phyloP scores from a whole-genome alignment of 306 rosid species.

The Cercis canadensis region DNA sequence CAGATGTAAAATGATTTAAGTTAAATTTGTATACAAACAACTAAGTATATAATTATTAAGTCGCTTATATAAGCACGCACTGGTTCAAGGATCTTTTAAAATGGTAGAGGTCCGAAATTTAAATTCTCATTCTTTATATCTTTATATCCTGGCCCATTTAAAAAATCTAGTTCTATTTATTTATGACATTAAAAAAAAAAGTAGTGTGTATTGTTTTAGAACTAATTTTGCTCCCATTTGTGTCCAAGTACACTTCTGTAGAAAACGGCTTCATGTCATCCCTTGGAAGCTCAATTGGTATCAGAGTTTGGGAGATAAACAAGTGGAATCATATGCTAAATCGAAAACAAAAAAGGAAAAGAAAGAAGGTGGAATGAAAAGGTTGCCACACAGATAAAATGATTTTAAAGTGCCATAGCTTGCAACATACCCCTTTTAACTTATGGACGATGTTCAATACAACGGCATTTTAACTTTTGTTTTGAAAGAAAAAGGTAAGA shows the following conservation, averaged over 20 bases:
- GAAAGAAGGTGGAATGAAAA: slow-evolving; percentile 1
- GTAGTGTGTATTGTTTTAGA: no score
- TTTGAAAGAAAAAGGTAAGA: slow-evolving; percentile 24
- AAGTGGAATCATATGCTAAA: slow-evolving; percentile 52
- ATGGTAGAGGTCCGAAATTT: no score
- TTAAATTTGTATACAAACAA: no score
- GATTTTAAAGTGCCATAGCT: slow-evolving; percentile 16
- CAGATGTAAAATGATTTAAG: no score
- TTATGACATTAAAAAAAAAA: no score
- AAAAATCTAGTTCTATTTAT: no score
- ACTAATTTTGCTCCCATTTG: slow-evolving; percentile 17
- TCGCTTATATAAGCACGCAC: no score
- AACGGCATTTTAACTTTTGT: slow-evolving; percentile 45
- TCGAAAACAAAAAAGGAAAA: slow-evolving; percentile 28
- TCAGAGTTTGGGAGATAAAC: slow-evolving; percentile 27
- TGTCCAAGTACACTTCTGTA: slow-evolving; percentile 26
- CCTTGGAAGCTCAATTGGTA: neutral
- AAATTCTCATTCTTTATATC: no score
- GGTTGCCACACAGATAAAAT: slow-evolving; percentile 24
- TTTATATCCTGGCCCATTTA: no score
- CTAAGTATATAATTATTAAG: no score
- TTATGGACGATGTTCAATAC: slow-evolving; percentile 48
- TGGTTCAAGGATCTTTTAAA: no score
- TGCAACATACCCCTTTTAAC: slow-evolving; percentile 42
- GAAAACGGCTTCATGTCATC: slow-evolving; percentile 27